Conservation (phyloP, 1,284 basidiomycete genomes). For the Volvariella surrecta region DNA sequence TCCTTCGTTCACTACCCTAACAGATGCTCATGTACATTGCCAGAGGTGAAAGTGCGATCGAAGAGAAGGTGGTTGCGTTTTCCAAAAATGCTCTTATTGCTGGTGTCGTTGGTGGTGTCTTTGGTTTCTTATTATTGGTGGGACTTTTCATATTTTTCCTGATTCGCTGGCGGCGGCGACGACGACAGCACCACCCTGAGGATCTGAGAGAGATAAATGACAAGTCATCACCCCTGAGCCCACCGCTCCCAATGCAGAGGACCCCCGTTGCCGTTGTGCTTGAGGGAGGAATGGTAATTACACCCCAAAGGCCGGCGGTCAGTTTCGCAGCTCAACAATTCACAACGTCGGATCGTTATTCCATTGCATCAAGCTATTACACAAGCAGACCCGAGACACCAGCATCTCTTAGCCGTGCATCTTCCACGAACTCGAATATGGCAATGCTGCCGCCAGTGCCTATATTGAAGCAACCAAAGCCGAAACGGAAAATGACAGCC, state of each 20-base stretch:
- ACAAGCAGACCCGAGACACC: slow-evolving; percentile 14
- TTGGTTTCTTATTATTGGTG: slow-evolving; percentile 23
- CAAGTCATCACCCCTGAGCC: slow-evolving; percentile 19
- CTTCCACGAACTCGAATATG: slow-evolving; percentile 13
- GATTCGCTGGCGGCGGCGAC: slow-evolving; percentile 16
- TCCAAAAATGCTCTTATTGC: slow-evolving; percentile 18
- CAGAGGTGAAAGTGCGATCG: too few relatives aligned
- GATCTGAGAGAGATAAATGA: slow-evolving; percentile 10
- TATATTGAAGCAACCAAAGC: slow-evolving; percentile 14
- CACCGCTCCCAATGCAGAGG: slow-evolving; percentile 22
- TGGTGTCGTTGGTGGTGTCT: slow-evolving; percentile 20
- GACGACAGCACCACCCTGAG: slow-evolving; percentile 5
- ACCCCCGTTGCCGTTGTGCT: background rate
- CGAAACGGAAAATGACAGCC: slow-evolving; percentile 12
- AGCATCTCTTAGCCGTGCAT: slow-evolving; percentile 2
- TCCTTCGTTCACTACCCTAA: background rate
- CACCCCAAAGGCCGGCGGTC: background rate
- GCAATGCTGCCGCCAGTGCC: slow-evolving; percentile 16
- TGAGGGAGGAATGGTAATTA: background rate
- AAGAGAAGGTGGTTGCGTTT: too few relatives aligned
- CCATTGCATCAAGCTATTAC: slow-evolving; percentile 27
- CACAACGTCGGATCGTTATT: slow-evolving; percentile 16
- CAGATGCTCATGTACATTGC: too few relatives aligned
- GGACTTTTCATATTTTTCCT: slow-evolving; percentile 21
- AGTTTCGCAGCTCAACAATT: background rate